Percentiles rank a stretch among this genome's conserved stretches.
phyloP scores from a whole-genome alignment of 495 filamentous ascomycete genomes.

The Penicillium pancosmium region DNA sequence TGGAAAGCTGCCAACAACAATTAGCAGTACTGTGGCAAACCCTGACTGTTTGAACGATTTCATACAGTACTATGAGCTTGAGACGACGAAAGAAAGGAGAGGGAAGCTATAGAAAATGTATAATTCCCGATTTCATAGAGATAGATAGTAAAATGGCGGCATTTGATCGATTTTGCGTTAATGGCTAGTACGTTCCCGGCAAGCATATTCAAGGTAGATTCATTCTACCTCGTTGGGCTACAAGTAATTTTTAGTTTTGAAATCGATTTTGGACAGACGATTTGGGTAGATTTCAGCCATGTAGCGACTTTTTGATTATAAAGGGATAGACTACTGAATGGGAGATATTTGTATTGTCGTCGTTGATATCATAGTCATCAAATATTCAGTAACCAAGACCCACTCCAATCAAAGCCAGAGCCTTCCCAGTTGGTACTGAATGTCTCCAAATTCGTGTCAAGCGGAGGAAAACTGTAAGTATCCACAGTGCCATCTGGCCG shows the following conservation, averaged over 20 bases:
- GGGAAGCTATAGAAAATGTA: constrained; percentile 13
- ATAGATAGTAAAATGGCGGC: no score
- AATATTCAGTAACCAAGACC: constrained; percentile 32
- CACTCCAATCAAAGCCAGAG: constrained; percentile 34
- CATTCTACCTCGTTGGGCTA: no score
- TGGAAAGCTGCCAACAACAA: constrained; percentile 17
- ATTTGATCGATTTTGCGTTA: background rate
- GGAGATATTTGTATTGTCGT: constrained; percentile 40
- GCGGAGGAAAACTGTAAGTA: constrained; percentile 15
- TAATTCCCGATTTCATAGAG: no score
- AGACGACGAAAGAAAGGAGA: constrained; percentile 6
- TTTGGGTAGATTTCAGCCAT: background rate
- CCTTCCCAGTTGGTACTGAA: constrained; percentile 34
- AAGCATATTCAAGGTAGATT: no score
- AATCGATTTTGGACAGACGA: no score
- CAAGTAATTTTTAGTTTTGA: no score
- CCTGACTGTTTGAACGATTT: constrained; percentile 21
- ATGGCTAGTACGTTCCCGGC: no score
- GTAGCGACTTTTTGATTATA: no score
- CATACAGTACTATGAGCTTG: constrained; percentile 18
- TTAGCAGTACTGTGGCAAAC: constrained; percentile 29
- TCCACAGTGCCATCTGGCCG: constrained; percentile 17
- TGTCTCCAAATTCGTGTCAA: constrained; percentile 23
- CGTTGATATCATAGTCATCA: background rate
- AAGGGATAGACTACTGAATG: no score